Percentiles rank a stretch among this genome's conserved stretches.
Conservation (phyloP, 805 yeast species). For the Barnettozyma populi region DNA sequence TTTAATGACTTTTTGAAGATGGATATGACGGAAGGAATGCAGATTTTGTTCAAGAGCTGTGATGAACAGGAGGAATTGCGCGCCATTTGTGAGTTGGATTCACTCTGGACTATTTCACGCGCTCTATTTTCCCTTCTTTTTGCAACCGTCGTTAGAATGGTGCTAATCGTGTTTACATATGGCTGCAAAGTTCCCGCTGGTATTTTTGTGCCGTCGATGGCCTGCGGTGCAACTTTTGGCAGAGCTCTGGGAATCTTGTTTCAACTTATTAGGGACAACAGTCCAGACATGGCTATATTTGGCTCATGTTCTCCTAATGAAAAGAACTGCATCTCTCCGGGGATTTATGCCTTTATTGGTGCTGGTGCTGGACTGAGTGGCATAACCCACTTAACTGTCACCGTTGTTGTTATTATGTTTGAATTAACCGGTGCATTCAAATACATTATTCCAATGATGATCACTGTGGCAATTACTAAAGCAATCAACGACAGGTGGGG, state of each 20-base stretch:
- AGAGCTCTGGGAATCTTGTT: conserved; percentile 76
- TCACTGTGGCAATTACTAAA: conserved; percentile 85
- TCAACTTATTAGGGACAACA: conserved; percentile 40
- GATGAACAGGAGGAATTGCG: conserved; percentile 35
- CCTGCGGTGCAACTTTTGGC: conserved; percentile 93
- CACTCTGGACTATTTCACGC: conserved; percentile 25
- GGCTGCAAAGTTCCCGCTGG: conserved; percentile 98
- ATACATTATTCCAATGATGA: conserved; percentile 93
- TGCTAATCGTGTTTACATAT: conserved; percentile 76
- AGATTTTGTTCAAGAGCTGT: conserved; percentile 81
- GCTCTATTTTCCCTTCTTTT: conserved; percentile 49
- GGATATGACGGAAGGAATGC: conserved; percentile 97
- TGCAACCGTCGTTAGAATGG: conserved; percentile 70
- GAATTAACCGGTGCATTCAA: conserved; percentile 93
- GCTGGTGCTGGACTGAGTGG: conserved; percentile 96
- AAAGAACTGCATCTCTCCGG: conserved; percentile 71
- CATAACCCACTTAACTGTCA: conserved; percentile 84
- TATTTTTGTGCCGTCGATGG: conserved; percentile 94
- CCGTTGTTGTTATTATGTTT: conserved; percentile 93
- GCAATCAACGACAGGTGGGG: conserved; percentile 74
- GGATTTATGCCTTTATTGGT: conserved; percentile 92
- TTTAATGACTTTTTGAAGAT: conserved; percentile 73
- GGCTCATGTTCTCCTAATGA: conserved; percentile 36
- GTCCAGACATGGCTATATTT: conserved; percentile 33
- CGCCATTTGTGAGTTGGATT: conserved; percentile 34